Evolutionary conservation across 805 yeast genomes (phyloP).

Genomic region (Nakazawaea laoshanensis): DNA sequence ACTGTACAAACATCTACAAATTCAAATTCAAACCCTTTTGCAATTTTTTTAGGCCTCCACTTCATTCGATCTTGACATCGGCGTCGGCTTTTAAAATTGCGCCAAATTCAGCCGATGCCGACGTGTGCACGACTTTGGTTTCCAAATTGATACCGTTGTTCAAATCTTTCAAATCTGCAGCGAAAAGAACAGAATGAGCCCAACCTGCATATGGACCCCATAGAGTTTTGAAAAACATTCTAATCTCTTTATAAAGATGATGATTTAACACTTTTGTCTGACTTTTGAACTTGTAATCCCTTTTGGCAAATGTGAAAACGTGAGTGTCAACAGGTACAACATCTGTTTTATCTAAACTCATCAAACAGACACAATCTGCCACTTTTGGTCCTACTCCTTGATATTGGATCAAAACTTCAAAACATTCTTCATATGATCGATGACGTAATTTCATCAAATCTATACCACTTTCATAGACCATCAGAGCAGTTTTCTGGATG

Average conservation of each 20-base stretch:
- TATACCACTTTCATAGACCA: conserved; percentile 30
- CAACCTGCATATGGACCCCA: conserved; percentile 97
- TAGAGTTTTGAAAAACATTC: conserved; percentile 47
- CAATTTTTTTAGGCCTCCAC: neutral
- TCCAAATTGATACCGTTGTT: conserved; percentile 51
- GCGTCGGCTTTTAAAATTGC: neutral
- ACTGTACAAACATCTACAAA: too few species aligned
- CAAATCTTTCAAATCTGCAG: conserved; percentile 71
- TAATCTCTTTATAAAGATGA: conserved; percentile 45
- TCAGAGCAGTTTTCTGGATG: conserved; percentile 66
- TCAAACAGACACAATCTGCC: conserved; percentile 91
- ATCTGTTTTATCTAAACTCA: conserved; percentile 81
- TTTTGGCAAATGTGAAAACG: conserved; percentile 78
- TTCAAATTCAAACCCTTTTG: neutral
- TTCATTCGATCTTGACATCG: neutral
- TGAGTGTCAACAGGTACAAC: conserved; percentile 96
- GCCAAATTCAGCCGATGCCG: neutral
- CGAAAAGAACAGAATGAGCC: conserved; percentile 94
- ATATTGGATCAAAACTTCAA: conserved; percentile 51
- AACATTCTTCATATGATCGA: conserved; percentile 42
- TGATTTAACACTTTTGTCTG: conserved; percentile 38
- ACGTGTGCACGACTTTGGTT: conserved; percentile 1
- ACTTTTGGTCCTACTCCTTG: conserved; percentile 96
- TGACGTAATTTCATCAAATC: conserved; percentile 35
- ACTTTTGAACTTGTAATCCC: conserved; percentile 60